phyloP scores from a whole-genome alignment of 164 flowering plant species.

The Akebia trifoliata region DNA sequence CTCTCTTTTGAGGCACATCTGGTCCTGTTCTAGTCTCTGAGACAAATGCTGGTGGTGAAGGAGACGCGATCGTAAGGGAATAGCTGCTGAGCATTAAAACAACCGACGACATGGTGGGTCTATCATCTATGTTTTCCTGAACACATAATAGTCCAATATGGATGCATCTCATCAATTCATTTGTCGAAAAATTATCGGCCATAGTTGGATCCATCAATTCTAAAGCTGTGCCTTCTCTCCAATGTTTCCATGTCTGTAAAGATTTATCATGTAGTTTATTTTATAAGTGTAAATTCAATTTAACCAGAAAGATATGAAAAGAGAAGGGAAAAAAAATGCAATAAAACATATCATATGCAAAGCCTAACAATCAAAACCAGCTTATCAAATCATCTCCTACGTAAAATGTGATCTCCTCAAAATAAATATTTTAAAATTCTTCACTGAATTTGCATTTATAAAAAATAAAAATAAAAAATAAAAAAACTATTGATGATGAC shows the following conservation, averaged over 20 bases:
- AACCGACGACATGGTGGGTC: constrained; percentile 48
- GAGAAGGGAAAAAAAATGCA: too few relatives aligned
- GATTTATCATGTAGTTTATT: background rate
- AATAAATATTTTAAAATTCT: too few relatives aligned
- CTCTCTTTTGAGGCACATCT: background rate
- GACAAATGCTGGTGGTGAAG: constrained; percentile 39
- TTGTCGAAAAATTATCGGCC: background rate
- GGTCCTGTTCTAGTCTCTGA: constrained; percentile 2
- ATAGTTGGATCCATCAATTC: constrained; percentile 31
- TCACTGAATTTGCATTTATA: too few relatives aligned
- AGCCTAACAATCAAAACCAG: too few relatives aligned
- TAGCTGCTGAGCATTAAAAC: constrained; percentile 35
- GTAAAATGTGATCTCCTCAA: too few relatives aligned
- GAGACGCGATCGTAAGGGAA: constrained; percentile 28
- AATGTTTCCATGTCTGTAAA: constrained; percentile 39
- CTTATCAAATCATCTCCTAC: too few relatives aligned
- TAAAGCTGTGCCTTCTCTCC: constrained; percentile 26
- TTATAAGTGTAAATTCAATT: too few relatives aligned
- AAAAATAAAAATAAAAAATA: too few relatives aligned
- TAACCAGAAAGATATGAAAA: too few relatives aligned
- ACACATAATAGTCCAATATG: constrained; percentile 46
- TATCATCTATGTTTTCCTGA: constrained; percentile 28
- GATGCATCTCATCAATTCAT: constrained; percentile 32
- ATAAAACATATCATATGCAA: too few relatives aligned
- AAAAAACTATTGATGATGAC: too few relatives aligned